Evolutionary conservation across 176 grass and related monocot species (phyloP).

Genomic region (Rhynchospora pubera): DNA sequence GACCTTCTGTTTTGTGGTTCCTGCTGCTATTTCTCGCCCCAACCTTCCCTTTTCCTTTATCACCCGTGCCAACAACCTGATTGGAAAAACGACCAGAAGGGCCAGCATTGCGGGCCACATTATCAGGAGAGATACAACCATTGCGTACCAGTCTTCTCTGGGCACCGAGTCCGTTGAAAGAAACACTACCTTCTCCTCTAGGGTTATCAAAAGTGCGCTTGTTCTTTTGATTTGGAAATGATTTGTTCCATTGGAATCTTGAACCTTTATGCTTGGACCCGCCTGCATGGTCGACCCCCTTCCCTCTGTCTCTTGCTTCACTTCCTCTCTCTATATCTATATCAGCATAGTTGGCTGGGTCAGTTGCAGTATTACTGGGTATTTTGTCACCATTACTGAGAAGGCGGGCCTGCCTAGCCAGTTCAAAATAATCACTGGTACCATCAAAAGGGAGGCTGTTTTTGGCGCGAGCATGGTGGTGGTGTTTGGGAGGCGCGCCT

Average conservation of each 20-base stretch:
- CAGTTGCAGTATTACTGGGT: not conserved
- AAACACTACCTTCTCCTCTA: conserved; percentile 8
- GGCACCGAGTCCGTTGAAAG: not conserved
- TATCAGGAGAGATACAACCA: conserved; percentile 26
- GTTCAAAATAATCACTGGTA: conserved; percentile 14
- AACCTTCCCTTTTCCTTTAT: conserved; percentile 14
- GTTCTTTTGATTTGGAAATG: not conserved
- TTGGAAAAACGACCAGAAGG: not conserved
- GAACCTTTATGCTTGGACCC: not conserved
- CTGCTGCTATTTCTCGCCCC: not conserved
- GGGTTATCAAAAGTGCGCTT: not conserved
- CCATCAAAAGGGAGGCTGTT: not conserved
- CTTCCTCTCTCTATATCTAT: no score
- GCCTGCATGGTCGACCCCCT: not conserved
- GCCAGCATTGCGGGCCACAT: not conserved
- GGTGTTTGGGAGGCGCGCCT: not conserved
- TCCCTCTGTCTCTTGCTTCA: no score
- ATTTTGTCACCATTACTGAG: conserved; percentile 2
- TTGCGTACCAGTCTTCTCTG: conserved; percentile 22
- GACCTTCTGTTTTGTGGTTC: not conserved
- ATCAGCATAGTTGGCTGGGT: not conserved
- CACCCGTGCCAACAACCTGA: not conserved
- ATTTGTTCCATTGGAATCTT: conserved; percentile 20
- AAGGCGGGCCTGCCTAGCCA: conserved; percentile 14
- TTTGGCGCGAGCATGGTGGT: not conserved